Evolutionary conservation across 768 basidiomycete genomes (phyloP).

Genomic region (Mycena leptocephala): DNA sequence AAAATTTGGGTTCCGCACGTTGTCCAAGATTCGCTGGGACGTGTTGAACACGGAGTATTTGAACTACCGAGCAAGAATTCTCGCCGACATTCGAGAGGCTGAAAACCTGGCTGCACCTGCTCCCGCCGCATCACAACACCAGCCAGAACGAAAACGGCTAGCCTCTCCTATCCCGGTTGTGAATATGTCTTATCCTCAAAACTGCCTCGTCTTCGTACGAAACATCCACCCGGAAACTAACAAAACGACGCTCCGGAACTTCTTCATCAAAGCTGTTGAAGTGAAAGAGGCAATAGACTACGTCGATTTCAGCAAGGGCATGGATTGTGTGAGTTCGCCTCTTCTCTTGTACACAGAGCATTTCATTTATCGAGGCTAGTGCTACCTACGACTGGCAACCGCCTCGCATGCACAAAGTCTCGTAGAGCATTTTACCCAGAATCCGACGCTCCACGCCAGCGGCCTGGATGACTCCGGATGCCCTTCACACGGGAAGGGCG

Average conservation of each 20-base stretch:
- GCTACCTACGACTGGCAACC: slow-evolving; percentile 78
- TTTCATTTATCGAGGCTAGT: slow-evolving; percentile 58
- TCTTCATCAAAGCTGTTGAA: slow-evolving; percentile 66
- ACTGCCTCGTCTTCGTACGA: slow-evolving; percentile 81
- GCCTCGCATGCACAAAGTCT: slow-evolving; percentile 64
- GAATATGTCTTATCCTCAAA: slow-evolving; percentile 65
- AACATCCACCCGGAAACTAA: slow-evolving; percentile 84
- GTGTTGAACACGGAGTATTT: slow-evolving; percentile 79
- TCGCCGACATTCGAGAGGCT: slow-evolving; percentile 53
- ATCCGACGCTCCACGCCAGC: slow-evolving; percentile 57
- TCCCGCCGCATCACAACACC: neutral
- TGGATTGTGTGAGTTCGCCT: slow-evolving; percentile 72
- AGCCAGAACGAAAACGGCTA: slow-evolving; percentile 14
- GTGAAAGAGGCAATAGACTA: slow-evolving; percentile 72
- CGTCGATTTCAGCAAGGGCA: slow-evolving; percentile 85
- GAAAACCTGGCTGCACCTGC: slow-evolving; percentile 9
- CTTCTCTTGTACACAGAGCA: neutral
- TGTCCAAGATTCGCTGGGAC: slow-evolving; percentile 76
- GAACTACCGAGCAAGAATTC: slow-evolving; percentile 70
- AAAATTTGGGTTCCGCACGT: slow-evolving; percentile 73
- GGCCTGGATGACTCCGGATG: slow-evolving; percentile 73
- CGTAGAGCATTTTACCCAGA: slow-evolving; percentile 58
- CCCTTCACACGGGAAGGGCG: slow-evolving; percentile 12
- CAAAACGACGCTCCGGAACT: slow-evolving; percentile 80
- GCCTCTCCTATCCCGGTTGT: slow-evolving; percentile 14